These are phyloP conservation scores for Aspergillus nidulans DNA, from an alignment of 495 filamentous ascomycete species.

Conservation along the genomic window DNA sequence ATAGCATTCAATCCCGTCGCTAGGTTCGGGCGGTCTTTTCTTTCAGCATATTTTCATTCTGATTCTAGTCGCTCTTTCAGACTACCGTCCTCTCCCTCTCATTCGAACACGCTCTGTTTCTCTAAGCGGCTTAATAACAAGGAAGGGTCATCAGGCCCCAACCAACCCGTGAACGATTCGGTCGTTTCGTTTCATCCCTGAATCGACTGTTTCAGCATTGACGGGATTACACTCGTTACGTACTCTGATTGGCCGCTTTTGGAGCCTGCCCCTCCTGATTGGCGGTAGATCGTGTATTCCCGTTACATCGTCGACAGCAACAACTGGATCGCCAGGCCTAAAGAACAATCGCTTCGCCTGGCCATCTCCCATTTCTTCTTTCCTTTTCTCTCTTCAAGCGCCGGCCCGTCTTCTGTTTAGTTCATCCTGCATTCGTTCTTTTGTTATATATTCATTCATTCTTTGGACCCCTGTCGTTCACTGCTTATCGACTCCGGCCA, in stretches of 20 bases:
- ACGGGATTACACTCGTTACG: constrained; percentile 2
- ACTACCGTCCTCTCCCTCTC: background rate
- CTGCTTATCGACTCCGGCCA: constrained; percentile 1
- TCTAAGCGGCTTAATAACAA: background rate
- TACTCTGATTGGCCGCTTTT: constrained; percentile 25
- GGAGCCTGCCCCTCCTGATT: constrained; percentile 1
- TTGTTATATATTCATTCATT: constrained; percentile 7
- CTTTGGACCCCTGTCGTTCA: background rate
- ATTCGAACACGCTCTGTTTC: background rate
- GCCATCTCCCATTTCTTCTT: constrained; percentile 2
- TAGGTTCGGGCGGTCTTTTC: background rate
- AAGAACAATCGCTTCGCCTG: background rate
- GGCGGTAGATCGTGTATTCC: constrained; percentile 15
- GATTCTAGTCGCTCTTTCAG: constrained; percentile 4
- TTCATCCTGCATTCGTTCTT: constrained; percentile 16
- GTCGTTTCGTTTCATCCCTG: constrained; percentile 32
- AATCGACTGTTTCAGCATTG: constrained; percentile 28
- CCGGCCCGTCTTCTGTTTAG: constrained; percentile 5
- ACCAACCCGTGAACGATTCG: constrained; percentile 10
- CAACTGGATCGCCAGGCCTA: background rate
- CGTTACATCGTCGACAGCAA: background rate
- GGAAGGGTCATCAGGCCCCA: constrained; percentile 4
- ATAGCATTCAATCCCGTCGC: background rate
- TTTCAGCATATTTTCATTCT: background rate
- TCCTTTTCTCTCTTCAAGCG: constrained; percentile 13